Evolutionary conservation across 1,139 yeast species (phyloP), one percentile per base, ranked within the genome.

Genomic region (Candida buenavistaensis): DNA sequence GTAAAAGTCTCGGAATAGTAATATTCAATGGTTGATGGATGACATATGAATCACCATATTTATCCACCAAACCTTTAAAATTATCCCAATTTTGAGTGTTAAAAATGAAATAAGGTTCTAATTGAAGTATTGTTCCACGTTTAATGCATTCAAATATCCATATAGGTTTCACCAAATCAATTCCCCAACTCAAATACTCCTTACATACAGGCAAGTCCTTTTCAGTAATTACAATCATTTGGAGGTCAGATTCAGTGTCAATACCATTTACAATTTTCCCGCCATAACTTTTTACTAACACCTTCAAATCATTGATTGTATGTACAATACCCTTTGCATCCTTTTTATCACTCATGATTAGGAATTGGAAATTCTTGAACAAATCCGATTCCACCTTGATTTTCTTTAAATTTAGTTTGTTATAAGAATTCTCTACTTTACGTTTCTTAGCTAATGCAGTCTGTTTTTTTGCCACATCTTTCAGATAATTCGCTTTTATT

Each of bases 71-170:
- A 9, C 37, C 31, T 3, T 22, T 16, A 36, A 31, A 39, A 19
- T 22, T 28, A 0, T 37, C 43, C 11, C 52, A 37, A 29, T 40
- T 43, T 5, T 30, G 37, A 26, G 60, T 48, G 23, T 43, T 46
- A 30, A 74, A 68, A 24, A 82, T 60, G 49, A 85, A 79, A 7
- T 57, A 50, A 0, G 87, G 83, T 46, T 87, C 95, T 8, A 83
- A 47, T 1, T 72, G 73, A 1, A 87, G 56, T 2, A 80, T 36
- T 2, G 50, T 43, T 0, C 58, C 49, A 14, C 65, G 56, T 10
- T 58, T 49, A 3, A 86, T 60, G 47, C 95, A 79, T 44, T 85
- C 89, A 30, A 78, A 62, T 6, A 88, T 55, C 95, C 96, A 92
- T 13, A 58, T 57, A 1, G 95, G 90, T 36, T 60, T 69, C 6